Evolutionary conservation across 2,329 filamentous ascomycete species (phyloP).

Genomic region (Ilyonectria mors-panacis): DNA sequence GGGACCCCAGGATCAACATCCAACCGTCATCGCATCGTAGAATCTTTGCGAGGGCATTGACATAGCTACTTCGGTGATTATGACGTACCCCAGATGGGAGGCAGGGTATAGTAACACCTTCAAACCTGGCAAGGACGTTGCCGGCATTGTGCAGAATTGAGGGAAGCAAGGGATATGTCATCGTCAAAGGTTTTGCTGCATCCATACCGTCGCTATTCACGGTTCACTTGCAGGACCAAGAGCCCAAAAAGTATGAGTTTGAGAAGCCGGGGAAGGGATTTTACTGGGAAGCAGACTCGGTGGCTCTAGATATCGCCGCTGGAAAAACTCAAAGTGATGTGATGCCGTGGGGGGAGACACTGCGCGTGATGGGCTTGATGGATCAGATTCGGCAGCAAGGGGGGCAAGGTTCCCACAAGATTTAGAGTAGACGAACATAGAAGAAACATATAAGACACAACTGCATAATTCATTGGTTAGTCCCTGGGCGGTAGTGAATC

Average conservation of each 20-base stretch:
- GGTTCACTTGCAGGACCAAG: constrained; percentile 49
- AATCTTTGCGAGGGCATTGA: constrained; percentile 53
- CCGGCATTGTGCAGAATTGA: constrained; percentile 55
- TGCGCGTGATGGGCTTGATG: constrained; percentile 62
- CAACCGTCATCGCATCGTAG: constrained; percentile 56
- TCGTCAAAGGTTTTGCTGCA: constrained; percentile 52
- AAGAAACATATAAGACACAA: background rate
- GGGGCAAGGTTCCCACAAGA: constrained; percentile 14
- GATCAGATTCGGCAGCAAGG: constrained; percentile 52
- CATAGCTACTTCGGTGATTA: constrained; percentile 52
- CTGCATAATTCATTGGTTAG: too few relatives aligned
- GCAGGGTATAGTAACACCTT: constrained; percentile 58
- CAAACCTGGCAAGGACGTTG: constrained; percentile 46
- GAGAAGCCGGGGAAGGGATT: constrained; percentile 56
- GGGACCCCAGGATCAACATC: constrained; percentile 43
- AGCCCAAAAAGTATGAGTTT: constrained; percentile 54
- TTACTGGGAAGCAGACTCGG: constrained; percentile 62
- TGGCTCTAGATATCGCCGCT: constrained; percentile 57
- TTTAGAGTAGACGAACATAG: background rate
- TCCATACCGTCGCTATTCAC: constrained; percentile 55
- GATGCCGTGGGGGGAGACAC: constrained; percentile 63
- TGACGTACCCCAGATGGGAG: constrained; percentile 56
- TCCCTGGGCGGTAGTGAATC: too few relatives aligned
- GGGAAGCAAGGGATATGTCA: constrained; percentile 55
- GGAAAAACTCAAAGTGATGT: constrained; percentile 55